Evolutionary conservation across 495 filamentous ascomycete species (phyloP), one percentile per base, ranked within the genome.

Genomic region (Aspergillus egyptiacus): DNA sequence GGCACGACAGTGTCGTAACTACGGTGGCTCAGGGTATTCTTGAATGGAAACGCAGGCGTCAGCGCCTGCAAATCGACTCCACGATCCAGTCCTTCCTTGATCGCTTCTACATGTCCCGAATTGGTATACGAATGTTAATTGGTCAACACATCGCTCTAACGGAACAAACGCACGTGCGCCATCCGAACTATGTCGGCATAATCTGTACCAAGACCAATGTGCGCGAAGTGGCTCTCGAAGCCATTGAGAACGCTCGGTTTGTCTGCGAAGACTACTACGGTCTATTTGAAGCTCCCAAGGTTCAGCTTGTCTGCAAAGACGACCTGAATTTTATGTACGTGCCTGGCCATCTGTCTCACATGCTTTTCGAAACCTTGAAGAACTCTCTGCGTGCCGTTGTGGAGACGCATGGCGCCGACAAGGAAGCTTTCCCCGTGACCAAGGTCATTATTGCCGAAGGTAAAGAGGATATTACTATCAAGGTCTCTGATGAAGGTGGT

Each of bases 21-120:
- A 97, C 94, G 1, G 77, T 82, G 37, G 93, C 93, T 6, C 94
- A 97, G 68, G 93, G 93, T 39, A 96, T 98, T 54, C 75, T 95
- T 39, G 93, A 98, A 69, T 98, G 94, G 75, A 98, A 98, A 70
- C 86, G 93, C 34, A 93, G 84, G 61, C 82, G 89, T 47, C 93
- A 98, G 73, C 81, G 93, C 34, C 91, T 97, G 85, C 94, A 97
- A 63, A 98, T 98, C 61, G 93, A 97, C 69, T 83, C 88, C 47
- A 93, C 89, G 45, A 95, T 98, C 41, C 93, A 98, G 63, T 80
- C 85, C 41, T 98, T 98, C 71, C 82, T 98, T 47, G 93, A 98
- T 70, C 86, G 93, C 41, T 98, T 98, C 64, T 98, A 98, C 73
- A 98, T 98, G 93, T 96, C 89, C 27, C 89, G 93, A n/a, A 98